phyloP scores from a whole-genome alignment of 2,329 filamentous ascomycete genomes.

The Penicillium sclerotiorum region DNA sequence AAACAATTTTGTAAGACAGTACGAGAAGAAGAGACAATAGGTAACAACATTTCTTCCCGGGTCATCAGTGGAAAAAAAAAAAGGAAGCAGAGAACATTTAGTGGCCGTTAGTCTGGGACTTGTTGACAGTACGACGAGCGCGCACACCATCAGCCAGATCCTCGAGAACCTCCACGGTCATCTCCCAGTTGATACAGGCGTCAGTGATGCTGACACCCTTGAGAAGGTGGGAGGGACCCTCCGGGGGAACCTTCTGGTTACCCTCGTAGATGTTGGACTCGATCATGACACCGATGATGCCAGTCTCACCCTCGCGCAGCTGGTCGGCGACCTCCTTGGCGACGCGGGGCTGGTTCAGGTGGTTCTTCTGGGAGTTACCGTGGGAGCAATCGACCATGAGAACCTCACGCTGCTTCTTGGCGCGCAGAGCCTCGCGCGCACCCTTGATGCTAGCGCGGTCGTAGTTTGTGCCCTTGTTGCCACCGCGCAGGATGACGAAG shows the following conservation, averaged over 20 bases:
- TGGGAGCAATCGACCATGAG: conserved; percentile 99
- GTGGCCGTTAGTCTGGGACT: conserved; percentile 33
- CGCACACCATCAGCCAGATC: conserved; percentile 83
- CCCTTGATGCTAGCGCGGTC: conserved; percentile 80
- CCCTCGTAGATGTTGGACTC: conserved; percentile 96
- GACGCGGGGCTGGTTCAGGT: conserved; percentile 95
- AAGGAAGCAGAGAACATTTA: conserved; percentile 13
- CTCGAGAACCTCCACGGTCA: conserved; percentile 78
- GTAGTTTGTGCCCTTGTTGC: conserved; percentile 90
- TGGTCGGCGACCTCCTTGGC: conserved; percentile 81
- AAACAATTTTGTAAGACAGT: conserved; percentile 7
- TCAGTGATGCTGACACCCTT: conserved; percentile 94
- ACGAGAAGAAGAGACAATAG: neutral
- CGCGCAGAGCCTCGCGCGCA: conserved; percentile 74
- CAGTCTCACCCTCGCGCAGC: conserved; percentile 80
- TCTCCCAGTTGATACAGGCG: conserved; percentile 93
- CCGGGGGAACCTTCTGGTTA: conserved; percentile 82
- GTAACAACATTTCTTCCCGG: neutral
- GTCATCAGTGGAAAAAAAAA: no score
- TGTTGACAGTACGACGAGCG: conserved; percentile 62
- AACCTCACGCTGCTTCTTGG: conserved; percentile 82
- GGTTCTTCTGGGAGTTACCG: conserved; percentile 96
- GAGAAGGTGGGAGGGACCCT: conserved; percentile 76
- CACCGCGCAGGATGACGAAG: conserved; percentile 93
- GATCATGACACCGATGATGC: conserved; percentile 96